These are phyloP conservation scores for Wallacemonas collosoma DNA, from an alignment of 208 protist species.

Conservation along the genomic window DNA sequence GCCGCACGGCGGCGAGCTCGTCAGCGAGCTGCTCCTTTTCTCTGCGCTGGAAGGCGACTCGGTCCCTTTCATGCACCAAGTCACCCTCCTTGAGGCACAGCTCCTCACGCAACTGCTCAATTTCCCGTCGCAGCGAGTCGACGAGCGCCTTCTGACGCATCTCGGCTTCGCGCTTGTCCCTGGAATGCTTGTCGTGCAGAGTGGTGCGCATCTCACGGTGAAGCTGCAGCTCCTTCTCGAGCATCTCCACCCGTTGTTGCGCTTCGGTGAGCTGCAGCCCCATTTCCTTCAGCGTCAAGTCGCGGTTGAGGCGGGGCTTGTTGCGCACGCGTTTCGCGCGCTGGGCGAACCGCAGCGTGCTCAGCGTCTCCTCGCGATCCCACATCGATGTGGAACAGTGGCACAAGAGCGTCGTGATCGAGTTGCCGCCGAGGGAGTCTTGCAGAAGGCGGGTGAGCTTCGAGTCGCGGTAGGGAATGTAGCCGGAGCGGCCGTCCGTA, in stretches of 20 bases:
- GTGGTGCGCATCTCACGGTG: conserved; percentile 19
- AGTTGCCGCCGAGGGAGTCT: conserved; percentile 60
- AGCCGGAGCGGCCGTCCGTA: conserved; percentile 46
- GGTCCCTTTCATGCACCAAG: conserved; percentile 32
- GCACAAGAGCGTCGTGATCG: conserved; percentile 61
- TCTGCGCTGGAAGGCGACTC: conserved; percentile 28
- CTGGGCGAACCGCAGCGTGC: conserved; percentile 67
- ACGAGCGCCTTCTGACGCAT: conserved; percentile 33
- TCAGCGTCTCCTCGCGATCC: conserved; percentile 55
- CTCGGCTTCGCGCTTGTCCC: conserved; percentile 25
- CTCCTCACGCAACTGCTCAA: conserved; percentile 39
- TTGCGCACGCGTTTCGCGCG: conserved; percentile 61
- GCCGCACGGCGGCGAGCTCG: conserved; percentile 17
- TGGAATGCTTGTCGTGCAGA: conserved; percentile 13
- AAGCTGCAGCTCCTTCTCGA: conserved; percentile 47
- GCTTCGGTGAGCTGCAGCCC: conserved; percentile 38
- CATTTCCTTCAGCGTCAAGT: conserved; percentile 46
- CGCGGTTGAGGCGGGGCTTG: conserved; percentile 45
- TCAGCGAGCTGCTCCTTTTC: conserved; percentile 23
- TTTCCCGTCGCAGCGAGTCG: conserved; percentile 38
- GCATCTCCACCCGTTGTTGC: conserved; percentile 39
- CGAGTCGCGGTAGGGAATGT: conserved; percentile 66
- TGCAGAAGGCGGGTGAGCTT: conserved; percentile 82
- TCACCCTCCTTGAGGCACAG: conserved; percentile 35
- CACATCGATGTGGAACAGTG: conserved; percentile 31